These are phyloP conservation scores for Lachnellula subtilissima DNA, from an alignment of 2,329 filamentous ascomycete genomes.

Conservation along the genomic window DNA sequence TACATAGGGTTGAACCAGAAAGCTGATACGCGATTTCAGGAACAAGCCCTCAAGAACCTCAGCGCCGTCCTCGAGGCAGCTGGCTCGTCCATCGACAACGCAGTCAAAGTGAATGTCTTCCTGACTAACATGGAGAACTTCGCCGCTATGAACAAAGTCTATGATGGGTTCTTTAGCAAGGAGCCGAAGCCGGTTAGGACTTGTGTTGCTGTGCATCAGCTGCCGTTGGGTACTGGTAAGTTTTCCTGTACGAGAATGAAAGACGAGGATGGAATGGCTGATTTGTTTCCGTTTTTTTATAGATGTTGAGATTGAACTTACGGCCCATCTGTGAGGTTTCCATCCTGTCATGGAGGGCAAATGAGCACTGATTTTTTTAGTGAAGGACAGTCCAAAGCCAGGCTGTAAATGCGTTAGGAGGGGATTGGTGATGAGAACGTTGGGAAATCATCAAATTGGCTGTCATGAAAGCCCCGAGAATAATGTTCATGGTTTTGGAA, in stretches of 20 bases:
- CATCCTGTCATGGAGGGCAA: background rate
- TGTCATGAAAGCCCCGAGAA: no score
- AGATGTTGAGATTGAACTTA: conserved; percentile 51
- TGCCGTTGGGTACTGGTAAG: conserved; percentile 39
- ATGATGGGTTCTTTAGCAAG: conserved; percentile 44
- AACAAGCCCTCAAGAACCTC: conserved; percentile 56
- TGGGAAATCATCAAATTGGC: background rate
- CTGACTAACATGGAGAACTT: conserved; percentile 63
- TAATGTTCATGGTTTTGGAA: no score
- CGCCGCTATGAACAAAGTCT: conserved; percentile 52
- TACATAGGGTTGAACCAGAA: background rate
- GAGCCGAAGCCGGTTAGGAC: conserved; percentile 44
- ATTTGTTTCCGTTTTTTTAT: background rate
- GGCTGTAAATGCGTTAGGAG: background rate
- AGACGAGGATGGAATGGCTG: background rate
- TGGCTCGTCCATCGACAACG: conserved; percentile 53
- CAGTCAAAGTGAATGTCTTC: conserved; percentile 65
- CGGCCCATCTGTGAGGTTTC: conserved; percentile 34
- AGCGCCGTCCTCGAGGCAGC: conserved; percentile 54
- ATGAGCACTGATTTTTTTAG: background rate
- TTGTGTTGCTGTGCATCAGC: conserved; percentile 47
- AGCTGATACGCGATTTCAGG: conserved; percentile 26
- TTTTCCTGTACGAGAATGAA: background rate
- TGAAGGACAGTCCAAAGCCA: background rate
- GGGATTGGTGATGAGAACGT: background rate